Conservation (phyloP, 78 protist species). For the Dictyostelium firmibasis region DNA sequence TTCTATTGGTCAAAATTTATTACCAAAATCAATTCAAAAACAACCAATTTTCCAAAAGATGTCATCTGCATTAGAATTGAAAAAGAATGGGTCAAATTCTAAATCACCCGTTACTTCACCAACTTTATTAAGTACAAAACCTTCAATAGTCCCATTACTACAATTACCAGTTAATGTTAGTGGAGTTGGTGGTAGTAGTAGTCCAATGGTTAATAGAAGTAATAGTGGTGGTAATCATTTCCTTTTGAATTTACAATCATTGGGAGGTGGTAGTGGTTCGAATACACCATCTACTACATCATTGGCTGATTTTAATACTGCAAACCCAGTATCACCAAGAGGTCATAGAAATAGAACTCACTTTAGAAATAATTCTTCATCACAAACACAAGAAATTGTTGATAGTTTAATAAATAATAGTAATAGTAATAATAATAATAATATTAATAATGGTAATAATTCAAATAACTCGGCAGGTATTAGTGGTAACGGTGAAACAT, state of each 20-base stretch:
- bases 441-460: too few relatives aligned
- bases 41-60: conserved; percentile 33
- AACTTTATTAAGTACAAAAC: not conserved
- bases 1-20: not conserved
- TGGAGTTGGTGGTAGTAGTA: not conserved
- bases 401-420: not conserved
- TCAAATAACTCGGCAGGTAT: not conserved
- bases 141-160: not conserved
- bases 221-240: not conserved
- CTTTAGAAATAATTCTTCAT: not conserved
- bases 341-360: not conserved
- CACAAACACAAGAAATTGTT: not conserved
- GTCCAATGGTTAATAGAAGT: not conserved
- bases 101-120: not conserved
- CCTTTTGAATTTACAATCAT: not conserved
- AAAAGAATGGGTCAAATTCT: not conserved
- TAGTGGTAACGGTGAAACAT: not conserved
- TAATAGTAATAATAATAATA: not conserved
- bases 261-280: not conserved
- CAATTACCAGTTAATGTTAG: not conserved
- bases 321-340: not conserved
- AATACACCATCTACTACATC: not conserved
- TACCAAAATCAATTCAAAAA: not conserved
- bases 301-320: conserved; percentile 3
- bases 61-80: not conserved